Evolutionary conservation across 169 alveolate genomes (phyloP).

Genomic region (Cryptosporidium sp.): DNA sequence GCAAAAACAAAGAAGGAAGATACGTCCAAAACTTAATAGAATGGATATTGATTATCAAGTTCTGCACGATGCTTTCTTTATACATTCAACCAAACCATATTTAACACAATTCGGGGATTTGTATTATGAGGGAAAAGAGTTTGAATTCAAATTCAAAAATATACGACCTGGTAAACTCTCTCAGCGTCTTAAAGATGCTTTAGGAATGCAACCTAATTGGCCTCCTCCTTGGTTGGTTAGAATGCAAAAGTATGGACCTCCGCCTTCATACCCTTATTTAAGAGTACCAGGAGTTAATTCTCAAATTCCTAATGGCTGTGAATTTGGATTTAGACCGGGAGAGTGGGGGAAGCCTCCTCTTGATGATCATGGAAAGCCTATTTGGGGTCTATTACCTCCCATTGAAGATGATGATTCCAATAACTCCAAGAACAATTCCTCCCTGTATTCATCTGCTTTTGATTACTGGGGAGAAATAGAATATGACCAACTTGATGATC

Average conservation of each 20-base stretch:
- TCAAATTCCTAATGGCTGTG: conserved; percentile 89
- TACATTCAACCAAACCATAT: conserved; percentile 95
- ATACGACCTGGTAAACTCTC: conserved; percentile 95
- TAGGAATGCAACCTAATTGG: conserved; percentile 94
- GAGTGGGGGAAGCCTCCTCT: conserved; percentile 91
- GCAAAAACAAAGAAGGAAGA: conserved; percentile 97
- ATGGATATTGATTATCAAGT: conserved; percentile 96
- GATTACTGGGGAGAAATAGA: conserved; percentile 67
- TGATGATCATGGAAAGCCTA: conserved; percentile 61
- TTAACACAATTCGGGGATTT: conserved; percentile 96
- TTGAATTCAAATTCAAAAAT: conserved; percentile 91
- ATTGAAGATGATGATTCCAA: conserved; percentile 17
- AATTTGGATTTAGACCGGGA: conserved; percentile 89
- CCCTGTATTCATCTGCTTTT: background rate
- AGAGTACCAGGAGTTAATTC: conserved; percentile 97
- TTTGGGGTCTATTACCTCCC: conserved; percentile 70
- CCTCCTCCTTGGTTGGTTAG: conserved; percentile 98
- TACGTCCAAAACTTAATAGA: conserved; percentile 96
- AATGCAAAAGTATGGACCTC: conserved; percentile 99
- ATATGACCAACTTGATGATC: background rate
- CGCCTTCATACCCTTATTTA: conserved; percentile 98
- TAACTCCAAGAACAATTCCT: background rate
- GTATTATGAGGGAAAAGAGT: conserved; percentile 98
- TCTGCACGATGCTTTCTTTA: conserved; percentile 98
- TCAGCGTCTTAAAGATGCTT: conserved; percentile 93